phyloP scores from a whole-genome alignment of 352 stramenopile genomes.

The Phytophthora ramorum region DNA sequence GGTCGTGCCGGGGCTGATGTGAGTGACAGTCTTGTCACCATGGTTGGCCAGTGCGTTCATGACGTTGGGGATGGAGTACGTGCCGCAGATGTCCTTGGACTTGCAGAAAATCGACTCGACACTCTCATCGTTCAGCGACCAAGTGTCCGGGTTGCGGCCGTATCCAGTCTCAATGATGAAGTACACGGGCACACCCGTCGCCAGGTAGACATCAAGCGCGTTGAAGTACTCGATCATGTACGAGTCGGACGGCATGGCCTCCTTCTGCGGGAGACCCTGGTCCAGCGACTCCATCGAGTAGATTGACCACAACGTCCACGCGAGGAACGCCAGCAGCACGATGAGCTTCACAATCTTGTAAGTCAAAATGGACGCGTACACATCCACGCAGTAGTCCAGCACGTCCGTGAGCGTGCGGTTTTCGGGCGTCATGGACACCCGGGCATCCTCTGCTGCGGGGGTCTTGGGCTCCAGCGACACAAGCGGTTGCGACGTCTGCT shows the following conservation, averaged over 20 bases:
- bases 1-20: conserved; percentile 61
- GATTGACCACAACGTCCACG: conserved; percentile 57
- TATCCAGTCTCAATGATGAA: conserved; percentile 71
- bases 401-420: conserved; percentile 31
- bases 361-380: conserved; percentile 56
- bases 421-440: conserved; percentile 18
- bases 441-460: conserved; percentile 21
- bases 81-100: conserved; percentile 64
- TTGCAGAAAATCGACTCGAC: conserved; percentile 62
- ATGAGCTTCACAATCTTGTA: conserved; percentile 58
- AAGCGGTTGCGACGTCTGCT: conserved; percentile 30
- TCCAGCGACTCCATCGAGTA: conserved; percentile 60
- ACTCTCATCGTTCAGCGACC: conserved; percentile 51
- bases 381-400: conserved; percentile 52
- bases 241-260: conserved; percentile 70
- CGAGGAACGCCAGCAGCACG: conserved; percentile 56
- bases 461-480: conserved; percentile 42
- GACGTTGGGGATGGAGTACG: conserved; percentile 64
- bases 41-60: conserved; percentile 63
- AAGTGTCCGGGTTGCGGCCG: conserved; percentile 53
- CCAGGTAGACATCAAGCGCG: conserved; percentile 57
- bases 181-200: conserved; percentile 66
- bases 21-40: conserved; percentile 47
- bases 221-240: conserved; percentile 80
- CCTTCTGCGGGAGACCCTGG: conserved; percentile 61